phyloP scores from a whole-genome alignment of 306 rosid genomes.

The Gastrolobium villosum region DNA sequence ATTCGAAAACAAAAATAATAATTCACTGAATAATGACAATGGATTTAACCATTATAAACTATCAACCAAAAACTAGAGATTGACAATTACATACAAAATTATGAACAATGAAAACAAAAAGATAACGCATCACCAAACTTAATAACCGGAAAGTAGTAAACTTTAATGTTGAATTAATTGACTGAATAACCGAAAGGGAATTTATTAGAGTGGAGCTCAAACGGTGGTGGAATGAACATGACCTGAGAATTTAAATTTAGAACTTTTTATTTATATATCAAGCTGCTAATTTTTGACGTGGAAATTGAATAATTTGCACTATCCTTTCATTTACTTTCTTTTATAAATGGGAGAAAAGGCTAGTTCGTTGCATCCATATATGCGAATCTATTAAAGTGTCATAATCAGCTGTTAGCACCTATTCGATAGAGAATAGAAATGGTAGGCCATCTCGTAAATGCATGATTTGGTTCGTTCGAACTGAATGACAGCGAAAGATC shows the following conservation, averaged over 20 bases:
- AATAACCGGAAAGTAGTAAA: background rate
- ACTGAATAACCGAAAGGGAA: background rate
- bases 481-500: constrained; percentile 42
- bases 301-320: background rate
- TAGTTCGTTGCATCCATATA: background rate
- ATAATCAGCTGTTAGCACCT: background rate
- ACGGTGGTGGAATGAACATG: background rate
- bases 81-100: background rate
- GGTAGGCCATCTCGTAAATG: constrained; percentile 43
- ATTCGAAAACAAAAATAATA: no score
- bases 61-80: background rate
- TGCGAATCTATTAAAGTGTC: constrained; percentile 25
- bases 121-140: background rate
- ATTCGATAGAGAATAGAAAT: constrained; percentile 23
- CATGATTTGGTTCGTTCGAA: constrained; percentile 41
- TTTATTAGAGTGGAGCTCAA: background rate
- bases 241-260: background rate
- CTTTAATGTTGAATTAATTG: background rate
- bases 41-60: background rate
- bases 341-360: background rate
- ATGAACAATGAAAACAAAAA: background rate
- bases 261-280: background rate
- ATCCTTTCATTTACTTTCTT: background rate
- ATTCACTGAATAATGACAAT: background rate
- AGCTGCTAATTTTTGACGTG: background rate